These are phyloP conservation scores for Arabidopsis arenosa DNA, from an alignment of 345 rosid genomes.

Conservation along the genomic window DNA sequence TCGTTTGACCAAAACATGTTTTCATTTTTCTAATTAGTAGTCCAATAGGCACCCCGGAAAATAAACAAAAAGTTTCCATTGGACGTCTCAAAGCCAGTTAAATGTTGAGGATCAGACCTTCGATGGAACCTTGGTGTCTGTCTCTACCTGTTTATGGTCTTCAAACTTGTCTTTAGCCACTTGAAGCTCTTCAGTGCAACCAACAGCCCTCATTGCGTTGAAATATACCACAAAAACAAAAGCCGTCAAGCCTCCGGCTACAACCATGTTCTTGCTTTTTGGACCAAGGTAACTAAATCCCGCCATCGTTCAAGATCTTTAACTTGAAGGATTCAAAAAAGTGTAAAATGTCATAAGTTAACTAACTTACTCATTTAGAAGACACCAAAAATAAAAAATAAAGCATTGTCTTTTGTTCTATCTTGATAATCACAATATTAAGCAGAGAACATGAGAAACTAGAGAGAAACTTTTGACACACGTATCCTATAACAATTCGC, in stretches of 20 bases:
- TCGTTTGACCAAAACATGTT: conserved; percentile 9
- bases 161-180: conserved; percentile 85
- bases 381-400: too few species aligned
- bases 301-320: conserved; percentile 51
- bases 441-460: too few species aligned
- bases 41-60: not conserved
- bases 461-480: too few species aligned
- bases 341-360: not conserved
- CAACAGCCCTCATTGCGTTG: conserved; percentile 97
- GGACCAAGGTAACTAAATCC: conserved; percentile 66
- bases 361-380: too few species aligned
- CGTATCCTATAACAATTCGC: too few species aligned
- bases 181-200: conserved; percentile 90
- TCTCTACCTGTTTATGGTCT: conserved; percentile 52
- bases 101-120: conserved; percentile 32
- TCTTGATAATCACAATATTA: too few species aligned
- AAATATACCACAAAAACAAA: conserved; percentile 87
- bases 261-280: conserved; percentile 71
- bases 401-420: too few species aligned
- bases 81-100: too few species aligned
- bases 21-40: not conserved
- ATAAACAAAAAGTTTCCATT: not conserved
- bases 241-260: conserved; percentile 76
- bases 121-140: conserved; percentile 37
- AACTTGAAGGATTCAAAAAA: conserved; percentile 20